Evolutionary conservation across 352 stramenopile species (phyloP), one percentile per base, ranked within the genome.

Genomic region (Phytopythium kandeliae): DNA sequence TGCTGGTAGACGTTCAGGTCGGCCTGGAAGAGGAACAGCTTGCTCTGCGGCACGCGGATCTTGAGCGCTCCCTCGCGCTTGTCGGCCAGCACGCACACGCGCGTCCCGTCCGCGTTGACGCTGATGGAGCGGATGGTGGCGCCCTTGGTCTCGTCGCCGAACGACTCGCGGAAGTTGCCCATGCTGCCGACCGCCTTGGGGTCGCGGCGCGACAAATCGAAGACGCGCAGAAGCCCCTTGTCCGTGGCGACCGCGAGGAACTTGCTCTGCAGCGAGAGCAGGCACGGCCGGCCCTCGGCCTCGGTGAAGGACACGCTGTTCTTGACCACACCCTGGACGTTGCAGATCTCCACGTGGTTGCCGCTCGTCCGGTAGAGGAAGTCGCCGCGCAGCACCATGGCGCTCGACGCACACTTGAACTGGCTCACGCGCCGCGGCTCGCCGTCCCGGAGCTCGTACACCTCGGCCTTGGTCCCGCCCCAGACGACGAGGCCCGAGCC

Each of bases 231-330:
- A 13, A 95, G 48, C 2, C 86, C 85, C 4, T 58, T 70, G 56
- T 95, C 73, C 0, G 93, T 98, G 8, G 74, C 84, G 0, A 98
- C 87, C 10, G 85, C 87, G 31, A 98, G 69, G 50, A 90, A 97
- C 45, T 94, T 96, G 46, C 73, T 88, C 52, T 97, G 92, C 21
- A 96, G 60, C 25, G 91, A 81, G 16, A 98, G 52, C 35, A 95
- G 56, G 22, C 62, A 47, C 0, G 93, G 93, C 16, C 73, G 65
- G 3, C 93, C 93, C 45, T 98, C 93, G 0, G 69, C 76, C 41
- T 97, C 91, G 2, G 85, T 96, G 60, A 98, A 97, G 2, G 73
- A 88, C 22, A 98, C 86, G 0, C 64, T 76, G 48, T 95, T 87
- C 55, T 92, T 96, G 19, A 96, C 72, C 7, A 93, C 70, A 10